These are phyloP conservation scores for Gracilaria domingensis DNA, from an alignment of 23 red algal species.

Conservation along the genomic window DNA sequence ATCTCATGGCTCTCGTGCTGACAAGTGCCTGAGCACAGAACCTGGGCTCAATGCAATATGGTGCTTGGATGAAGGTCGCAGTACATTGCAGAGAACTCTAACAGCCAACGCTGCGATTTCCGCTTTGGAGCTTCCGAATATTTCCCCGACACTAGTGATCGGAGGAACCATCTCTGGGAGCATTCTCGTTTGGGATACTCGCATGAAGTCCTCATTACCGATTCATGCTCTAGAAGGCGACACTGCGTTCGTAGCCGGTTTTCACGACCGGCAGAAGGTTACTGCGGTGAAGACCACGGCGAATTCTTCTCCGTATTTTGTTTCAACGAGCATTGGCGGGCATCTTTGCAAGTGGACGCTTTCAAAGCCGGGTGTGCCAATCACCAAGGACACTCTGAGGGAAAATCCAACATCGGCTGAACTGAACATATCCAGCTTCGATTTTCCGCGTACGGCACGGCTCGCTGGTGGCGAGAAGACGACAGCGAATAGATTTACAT, in stretches of 20 bases:
- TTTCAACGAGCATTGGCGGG: conserved; percentile 32
- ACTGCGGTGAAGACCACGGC: conserved; percentile 27
- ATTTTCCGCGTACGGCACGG: conserved; percentile 35
- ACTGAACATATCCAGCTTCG: conserved; percentile 36
- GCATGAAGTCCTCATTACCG: conserved; percentile 43
- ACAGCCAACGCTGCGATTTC: conserved; percentile 14
- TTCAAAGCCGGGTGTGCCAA: conserved; percentile 42
- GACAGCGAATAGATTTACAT: conserved; percentile 18
- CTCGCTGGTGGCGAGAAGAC: conserved; percentile 18
- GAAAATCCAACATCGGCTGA: conserved; percentile 21
- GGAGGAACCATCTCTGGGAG: conserved; percentile 30
- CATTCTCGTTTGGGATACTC: conserved; percentile 57
- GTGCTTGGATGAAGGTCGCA: conserved; percentile 29
- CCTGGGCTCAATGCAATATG: conserved; percentile 53
- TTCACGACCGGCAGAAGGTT: conserved; percentile 29
- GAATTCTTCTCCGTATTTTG: conserved; percentile 23
- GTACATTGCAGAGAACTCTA: conserved; percentile 40
- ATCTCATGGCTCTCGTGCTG: conserved; percentile 33
- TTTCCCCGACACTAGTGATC: conserved; percentile 46
- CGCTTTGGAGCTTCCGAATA: conserved; percentile 40
- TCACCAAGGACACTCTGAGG: conserved; percentile 10
- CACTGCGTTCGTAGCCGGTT: conserved; percentile 10
- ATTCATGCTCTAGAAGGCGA: conserved; percentile 24
- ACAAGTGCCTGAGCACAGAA: not conserved
- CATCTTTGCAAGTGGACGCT: conserved; percentile 62